Base-by-base conservation (phyloP, 352 stramenopile species). In the Phytopythium sindhum region DNA sequence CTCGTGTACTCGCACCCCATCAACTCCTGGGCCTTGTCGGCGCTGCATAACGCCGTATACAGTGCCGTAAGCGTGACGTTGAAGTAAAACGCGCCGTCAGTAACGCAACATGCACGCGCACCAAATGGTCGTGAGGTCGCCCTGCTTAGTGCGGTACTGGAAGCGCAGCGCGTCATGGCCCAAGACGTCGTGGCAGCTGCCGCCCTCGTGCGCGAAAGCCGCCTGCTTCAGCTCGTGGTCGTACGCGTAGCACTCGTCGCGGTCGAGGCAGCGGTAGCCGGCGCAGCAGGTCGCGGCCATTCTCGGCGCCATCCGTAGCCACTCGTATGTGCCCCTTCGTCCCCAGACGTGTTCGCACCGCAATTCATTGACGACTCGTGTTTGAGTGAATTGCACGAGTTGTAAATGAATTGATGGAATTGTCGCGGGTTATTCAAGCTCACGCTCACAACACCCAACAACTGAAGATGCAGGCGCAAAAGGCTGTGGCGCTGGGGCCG, bases 1-100 rank as follows among this genome's bases (percentile, higher is more conserved):
- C 66, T 86, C 29, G 83, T 89, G 69, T 88, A 93, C 50, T 73
- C 83, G 73, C 82, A 91, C 15, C 66, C 69, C 82, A 91, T 91
- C 31, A 90, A 72, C 54, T 80, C 66, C 59, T 90, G 69, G 24
- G 71, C 74, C 29, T 78, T 67, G 15, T 88, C 76, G 9, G 76
- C 63, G 23, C 61, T 78, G 47, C 23, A 19, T 11, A 57, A 24
- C 5, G 21, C 2, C 6, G 11, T 31, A 5, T 6, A 12, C 52
- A 37, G 35, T 31, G 51, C n/a, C 11, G 42, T 56, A 4, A 63
- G 26, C 39, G 26, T 10, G 28, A 19, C 6, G 24, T 5, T 26
- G 50, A 23, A 61, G 29, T 42, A 17, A 7, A 29, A 8, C 8
- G 42, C n/a, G 59, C 14, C 10, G 33, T 45, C 39, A n/a, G 21